Percentiles rank a stretch among this genome's conserved stretches.
phyloP scores from a whole-genome alignment of 2,329 filamentous ascomycete species.

The Rutstroemia sp. region DNA sequence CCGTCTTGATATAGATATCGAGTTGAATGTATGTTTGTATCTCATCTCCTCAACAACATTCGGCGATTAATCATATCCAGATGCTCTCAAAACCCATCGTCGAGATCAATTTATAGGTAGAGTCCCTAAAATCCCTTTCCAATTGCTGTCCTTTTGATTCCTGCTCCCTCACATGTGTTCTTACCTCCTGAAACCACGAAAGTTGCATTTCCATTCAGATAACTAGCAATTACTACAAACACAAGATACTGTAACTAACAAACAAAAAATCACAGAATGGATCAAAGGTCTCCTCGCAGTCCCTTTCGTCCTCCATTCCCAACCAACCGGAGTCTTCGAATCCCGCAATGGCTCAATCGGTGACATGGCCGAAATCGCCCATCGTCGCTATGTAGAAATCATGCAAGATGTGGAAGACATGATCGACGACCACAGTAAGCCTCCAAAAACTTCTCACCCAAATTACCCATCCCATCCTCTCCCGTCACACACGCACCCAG shows the following conservation, averaged over 20 bases:
- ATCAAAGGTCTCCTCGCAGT: conserved; percentile 92
- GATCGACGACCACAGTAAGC: conserved; percentile 81
- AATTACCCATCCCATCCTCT: too few species aligned
- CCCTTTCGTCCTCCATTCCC: conserved; percentile 92
- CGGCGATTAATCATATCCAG: conserved; percentile 31
- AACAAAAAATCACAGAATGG: conserved; percentile 58
- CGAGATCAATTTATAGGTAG: conserved; percentile 80
- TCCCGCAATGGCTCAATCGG: conserved; percentile 54
- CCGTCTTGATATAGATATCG: conserved; percentile 51
- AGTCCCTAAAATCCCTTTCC: conserved; percentile 10
- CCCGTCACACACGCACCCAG: too few species aligned
- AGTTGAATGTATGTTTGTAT: conserved; percentile 59
- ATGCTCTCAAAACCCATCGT: conserved; percentile 73
- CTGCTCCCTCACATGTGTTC: background rate
- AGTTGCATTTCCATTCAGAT: background rate
- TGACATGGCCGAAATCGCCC: conserved; percentile 71
- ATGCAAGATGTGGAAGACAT: conserved; percentile 88
- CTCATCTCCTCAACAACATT: background rate
- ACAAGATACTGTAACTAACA: background rate
- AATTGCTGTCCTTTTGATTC: too few species aligned
- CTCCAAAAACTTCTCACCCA: too few species aligned
- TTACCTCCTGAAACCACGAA: background rate
- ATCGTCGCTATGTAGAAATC: conserved; percentile 88
- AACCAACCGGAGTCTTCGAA: conserved; percentile 82
- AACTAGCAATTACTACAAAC: too few species aligned